Evolutionary conservation across 2,329 filamentous ascomycete species (phyloP).

Genomic region (Bipolaris bicolor): DNA sequence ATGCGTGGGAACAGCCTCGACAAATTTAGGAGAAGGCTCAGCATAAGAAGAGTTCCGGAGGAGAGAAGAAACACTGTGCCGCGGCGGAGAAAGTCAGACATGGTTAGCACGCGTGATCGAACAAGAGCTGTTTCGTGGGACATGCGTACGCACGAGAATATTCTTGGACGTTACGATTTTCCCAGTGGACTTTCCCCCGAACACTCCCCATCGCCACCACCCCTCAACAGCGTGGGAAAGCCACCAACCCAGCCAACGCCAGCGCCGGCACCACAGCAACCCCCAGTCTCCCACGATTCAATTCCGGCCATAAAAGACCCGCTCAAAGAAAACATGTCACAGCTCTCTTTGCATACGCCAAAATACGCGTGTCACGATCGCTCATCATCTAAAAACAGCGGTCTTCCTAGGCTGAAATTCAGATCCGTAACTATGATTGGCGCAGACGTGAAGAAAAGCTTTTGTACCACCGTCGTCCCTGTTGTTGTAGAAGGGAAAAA

Average conservation of each 20-base stretch:
- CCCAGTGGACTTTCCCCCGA: not conserved
- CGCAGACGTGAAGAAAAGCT: not conserved
- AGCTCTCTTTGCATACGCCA: not conserved
- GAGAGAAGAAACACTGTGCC: constrained; percentile 1
- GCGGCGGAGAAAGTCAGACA: not conserved
- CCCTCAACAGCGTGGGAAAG: no score
- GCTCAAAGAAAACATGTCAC: not conserved
- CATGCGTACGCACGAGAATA: not conserved
- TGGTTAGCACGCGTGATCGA: not conserved
- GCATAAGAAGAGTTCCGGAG: not conserved
- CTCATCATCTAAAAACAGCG: not conserved
- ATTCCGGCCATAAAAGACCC: not conserved
- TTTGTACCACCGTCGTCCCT: not conserved
- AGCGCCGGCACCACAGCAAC: not conserved
- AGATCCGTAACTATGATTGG: not conserved
- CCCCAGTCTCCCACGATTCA: not conserved
- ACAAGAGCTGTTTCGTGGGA: constrained; percentile 7
- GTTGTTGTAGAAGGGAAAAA: not conserved
- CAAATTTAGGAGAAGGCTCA: constrained; percentile 8
- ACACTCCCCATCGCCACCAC: not conserved
- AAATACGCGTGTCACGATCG: not conserved
- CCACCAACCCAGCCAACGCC: no score
- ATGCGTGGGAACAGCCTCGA: constrained; percentile 10
- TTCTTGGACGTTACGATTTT: not conserved
- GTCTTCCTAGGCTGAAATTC: not conserved